Conservation (phyloP, 2,329 filamentous ascomycete genomes). For the Aspergillus tanneri region DNA sequence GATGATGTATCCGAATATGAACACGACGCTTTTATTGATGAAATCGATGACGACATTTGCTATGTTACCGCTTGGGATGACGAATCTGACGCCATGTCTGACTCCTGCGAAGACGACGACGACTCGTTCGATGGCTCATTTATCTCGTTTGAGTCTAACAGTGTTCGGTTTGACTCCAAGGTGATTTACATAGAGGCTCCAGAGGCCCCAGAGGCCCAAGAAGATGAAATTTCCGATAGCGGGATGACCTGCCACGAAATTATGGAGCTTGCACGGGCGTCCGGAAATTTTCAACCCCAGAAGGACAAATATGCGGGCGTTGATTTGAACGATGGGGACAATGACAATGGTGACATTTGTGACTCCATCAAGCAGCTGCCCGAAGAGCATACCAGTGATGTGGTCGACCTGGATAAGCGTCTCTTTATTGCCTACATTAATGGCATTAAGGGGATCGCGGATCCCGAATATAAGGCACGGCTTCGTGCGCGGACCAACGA, state of each 20-base stretch:
- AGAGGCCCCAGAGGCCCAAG: constrained; percentile 13
- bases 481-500: constrained; percentile 36
- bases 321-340: constrained; percentile 17
- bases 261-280: constrained; percentile 35
- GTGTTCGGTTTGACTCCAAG: constrained; percentile 36
- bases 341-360: constrained; percentile 18
- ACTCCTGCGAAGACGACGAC: constrained; percentile 30
- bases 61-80: constrained; percentile 35
- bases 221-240: constrained; percentile 24
- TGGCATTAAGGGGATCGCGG: constrained; percentile 39
- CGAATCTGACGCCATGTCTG: constrained; percentile 27
- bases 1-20: constrained; percentile 31
- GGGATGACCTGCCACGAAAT: constrained; percentile 44
- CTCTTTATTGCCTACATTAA: constrained; percentile 45
- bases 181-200: constrained; percentile 37
- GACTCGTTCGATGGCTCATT: constrained; percentile 38
- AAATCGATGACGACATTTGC: constrained; percentile 31
- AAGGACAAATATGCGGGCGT: constrained; percentile 20
- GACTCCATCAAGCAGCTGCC: constrained; percentile 25
- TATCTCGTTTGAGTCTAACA: constrained; percentile 34
- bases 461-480: constrained; percentile 34
- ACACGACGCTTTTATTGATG: constrained; percentile 21
- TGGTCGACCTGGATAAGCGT: constrained; percentile 39
- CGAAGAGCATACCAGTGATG: constrained; percentile 39
- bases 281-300: constrained; percentile 21